These are phyloP conservation scores for Phaffomyces opuntiae DNA, from an alignment of 805 yeast species.

Conservation along the genomic window DNA sequence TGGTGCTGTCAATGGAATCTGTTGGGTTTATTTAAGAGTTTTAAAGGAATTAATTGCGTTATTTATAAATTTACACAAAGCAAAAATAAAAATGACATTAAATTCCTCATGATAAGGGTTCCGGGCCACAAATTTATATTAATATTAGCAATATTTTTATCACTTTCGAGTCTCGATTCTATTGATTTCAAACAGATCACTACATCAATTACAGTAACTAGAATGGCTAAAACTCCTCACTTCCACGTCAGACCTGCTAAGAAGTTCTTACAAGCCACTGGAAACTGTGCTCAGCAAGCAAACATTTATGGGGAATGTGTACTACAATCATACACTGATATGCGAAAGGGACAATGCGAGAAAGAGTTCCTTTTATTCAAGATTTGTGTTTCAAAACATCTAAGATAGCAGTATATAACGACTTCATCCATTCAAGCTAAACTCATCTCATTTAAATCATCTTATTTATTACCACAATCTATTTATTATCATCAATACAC, in stretches of 20 bases:
- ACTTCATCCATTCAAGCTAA: too few relatives aligned
- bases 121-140: too few relatives aligned
- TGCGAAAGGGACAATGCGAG: slow-evolving; percentile 45
- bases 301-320: slow-evolving; percentile 51
- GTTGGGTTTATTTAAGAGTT: too few relatives aligned
- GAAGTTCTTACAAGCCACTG: slow-evolving; percentile 32
- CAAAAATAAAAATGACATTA: too few relatives aligned
- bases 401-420: neutral
- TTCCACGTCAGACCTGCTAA: slow-evolving; percentile 33
- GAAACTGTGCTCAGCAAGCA: slow-evolving; percentile 36
- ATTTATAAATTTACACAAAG: too few relatives aligned
- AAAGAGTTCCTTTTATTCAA: slow-evolving; percentile 44
- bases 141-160: too few relatives aligned
- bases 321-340: slow-evolving; percentile 40
- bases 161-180: too few relatives aligned
- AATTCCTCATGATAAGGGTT: too few relatives aligned
- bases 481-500: neutral
- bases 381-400: slow-evolving; percentile 36
- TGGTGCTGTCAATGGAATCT: too few relatives aligned
- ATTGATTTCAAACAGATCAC: neutral
- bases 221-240: slow-evolving; percentile 6
- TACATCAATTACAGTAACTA: neutral
- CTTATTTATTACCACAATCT: neutral
- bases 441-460: too few relatives aligned
- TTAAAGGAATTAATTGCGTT: too few relatives aligned